Evolutionary conservation across 2,329 filamentous ascomycete species (phyloP).

Genomic region (Cordyceps fumosorosea): DNA sequence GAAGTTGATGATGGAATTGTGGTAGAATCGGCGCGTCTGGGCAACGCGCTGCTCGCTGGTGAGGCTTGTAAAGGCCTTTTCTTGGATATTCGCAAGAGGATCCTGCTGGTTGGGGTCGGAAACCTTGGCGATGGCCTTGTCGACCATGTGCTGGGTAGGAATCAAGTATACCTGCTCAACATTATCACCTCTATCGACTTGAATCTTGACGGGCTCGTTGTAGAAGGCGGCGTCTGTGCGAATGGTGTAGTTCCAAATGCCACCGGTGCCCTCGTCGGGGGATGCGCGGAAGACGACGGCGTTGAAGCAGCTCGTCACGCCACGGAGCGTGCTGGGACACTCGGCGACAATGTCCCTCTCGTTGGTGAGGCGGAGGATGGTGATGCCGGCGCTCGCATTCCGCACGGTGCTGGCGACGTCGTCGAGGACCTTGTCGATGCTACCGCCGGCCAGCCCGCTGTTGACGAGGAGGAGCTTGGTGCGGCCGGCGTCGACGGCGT

Average conservation of each 20-base stretch:
- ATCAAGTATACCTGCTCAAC: constrained; percentile 71
- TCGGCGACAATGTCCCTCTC: constrained; percentile 53
- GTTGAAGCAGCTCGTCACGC: constrained; percentile 65
- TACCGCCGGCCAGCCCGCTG: constrained; percentile 60
- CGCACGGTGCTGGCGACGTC: constrained; percentile 52
- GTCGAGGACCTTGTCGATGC: constrained; percentile 66
- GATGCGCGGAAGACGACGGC: constrained; percentile 71
- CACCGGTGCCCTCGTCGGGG: constrained; percentile 59
- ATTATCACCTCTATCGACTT: constrained; percentile 59
- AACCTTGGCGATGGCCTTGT: constrained; percentile 59
- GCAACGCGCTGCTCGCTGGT: constrained; percentile 61
- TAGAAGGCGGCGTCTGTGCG: constrained; percentile 64
- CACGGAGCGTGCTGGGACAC: constrained; percentile 59
- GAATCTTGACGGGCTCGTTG: constrained; percentile 51
- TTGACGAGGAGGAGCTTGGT: constrained; percentile 73
- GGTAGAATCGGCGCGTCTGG: constrained; percentile 62
- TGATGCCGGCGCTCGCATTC: constrained; percentile 45
- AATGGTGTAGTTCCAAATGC: constrained; percentile 81
- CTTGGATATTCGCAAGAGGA: constrained; percentile 36
- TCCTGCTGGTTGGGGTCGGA: constrained; percentile 35
- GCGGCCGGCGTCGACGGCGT: constrained; percentile 48
- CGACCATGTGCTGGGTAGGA: constrained; percentile 73
- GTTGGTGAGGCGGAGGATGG: constrained; percentile 45
- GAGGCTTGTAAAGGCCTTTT: constrained; percentile 71
- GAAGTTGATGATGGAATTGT: constrained; percentile 64